Conservation (phyloP, 1,284 basidiomycete species). For the Cerioporus squamosus region DNA sequence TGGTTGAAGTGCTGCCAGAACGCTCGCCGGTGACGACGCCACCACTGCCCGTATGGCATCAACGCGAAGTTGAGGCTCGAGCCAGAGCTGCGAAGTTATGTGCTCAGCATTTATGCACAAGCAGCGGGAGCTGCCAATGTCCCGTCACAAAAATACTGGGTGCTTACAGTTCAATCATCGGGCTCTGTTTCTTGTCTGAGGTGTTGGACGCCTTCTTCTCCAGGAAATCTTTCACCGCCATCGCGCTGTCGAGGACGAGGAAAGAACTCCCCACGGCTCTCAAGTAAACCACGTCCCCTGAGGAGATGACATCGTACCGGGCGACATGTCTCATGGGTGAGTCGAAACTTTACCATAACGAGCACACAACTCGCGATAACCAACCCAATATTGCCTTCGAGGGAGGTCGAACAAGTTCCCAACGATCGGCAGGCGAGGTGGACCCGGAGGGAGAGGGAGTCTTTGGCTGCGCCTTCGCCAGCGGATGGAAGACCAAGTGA, state of each 20-base stretch:
- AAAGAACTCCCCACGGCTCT: not conserved
- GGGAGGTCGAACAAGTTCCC: conserved; percentile 10
- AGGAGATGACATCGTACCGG: no score
- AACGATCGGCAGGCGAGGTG: conserved; percentile 1
- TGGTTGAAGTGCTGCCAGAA: conserved; percentile 12
- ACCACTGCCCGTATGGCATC: not conserved
- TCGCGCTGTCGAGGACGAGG: conserved; percentile 13
- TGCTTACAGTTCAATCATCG: conserved; percentile 2
- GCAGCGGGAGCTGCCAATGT: no score
- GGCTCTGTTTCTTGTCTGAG: conserved; percentile 1
- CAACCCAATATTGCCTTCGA: not conserved
- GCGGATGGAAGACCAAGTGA: not conserved
- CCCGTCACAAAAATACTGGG: no score
- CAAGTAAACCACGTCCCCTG: conserved; percentile 13
- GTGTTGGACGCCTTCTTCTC: conserved; percentile 11
- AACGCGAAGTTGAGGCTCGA: not conserved
- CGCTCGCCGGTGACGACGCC: not conserved
- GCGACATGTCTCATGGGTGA: no score
- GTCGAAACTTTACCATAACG: conserved; percentile 3
- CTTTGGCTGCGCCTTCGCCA: not conserved
- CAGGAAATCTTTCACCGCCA: conserved; percentile 9
- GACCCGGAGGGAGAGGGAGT: conserved; percentile 11
- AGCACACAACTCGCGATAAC: conserved; percentile 1
- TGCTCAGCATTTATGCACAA: no score
- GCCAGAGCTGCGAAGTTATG: not conserved